Evolutionary conservation across 2,329 filamentous ascomycete species (phyloP).

Genomic region (Scytalidium lignicola): DNA sequence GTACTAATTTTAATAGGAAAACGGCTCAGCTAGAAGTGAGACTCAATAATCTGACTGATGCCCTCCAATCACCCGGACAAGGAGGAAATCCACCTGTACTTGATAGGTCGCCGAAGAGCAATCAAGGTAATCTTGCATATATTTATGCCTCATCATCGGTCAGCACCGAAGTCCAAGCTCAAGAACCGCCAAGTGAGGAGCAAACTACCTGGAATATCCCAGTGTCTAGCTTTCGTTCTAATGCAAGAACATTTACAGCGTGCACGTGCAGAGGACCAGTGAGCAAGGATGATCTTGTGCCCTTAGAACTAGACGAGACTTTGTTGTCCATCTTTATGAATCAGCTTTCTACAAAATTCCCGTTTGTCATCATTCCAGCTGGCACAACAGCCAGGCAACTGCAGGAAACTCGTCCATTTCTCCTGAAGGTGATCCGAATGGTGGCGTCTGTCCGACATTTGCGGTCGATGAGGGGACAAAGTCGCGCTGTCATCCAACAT

Average conservation of each 20-base stretch:
- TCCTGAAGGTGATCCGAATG: constrained; percentile 46
- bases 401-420: constrained; percentile 37
- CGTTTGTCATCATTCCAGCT: constrained; percentile 41
- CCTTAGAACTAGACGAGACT: constrained; percentile 38
- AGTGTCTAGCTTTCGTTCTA: too few relatives aligned
- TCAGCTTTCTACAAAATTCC: constrained; percentile 38
- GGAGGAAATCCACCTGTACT: constrained; percentile 32
- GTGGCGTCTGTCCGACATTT: constrained; percentile 43
- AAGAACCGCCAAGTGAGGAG: constrained; percentile 8
- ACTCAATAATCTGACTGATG: constrained; percentile 27
- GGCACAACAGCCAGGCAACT: constrained; percentile 32
- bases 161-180: constrained; percentile 9
- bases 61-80: constrained; percentile 40
- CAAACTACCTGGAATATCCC: constrained; percentile 28
- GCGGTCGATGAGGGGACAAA: constrained; percentile 44
- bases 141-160: too few relatives aligned
- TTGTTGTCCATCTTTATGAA: constrained; percentile 40
- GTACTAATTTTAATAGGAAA: not conserved
- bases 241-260: constrained; percentile 38
- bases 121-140: not conserved
- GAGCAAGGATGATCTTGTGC: constrained; percentile 33
- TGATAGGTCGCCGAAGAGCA: too few relatives aligned
- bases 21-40: constrained; percentile 23
- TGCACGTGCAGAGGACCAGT: constrained; percentile 42
- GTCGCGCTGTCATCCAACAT: constrained; percentile 41